These are phyloP conservation scores for Sclerotinia borealis DNA, from an alignment of 2,329 filamentous ascomycete species.

Conservation along the genomic window DNA sequence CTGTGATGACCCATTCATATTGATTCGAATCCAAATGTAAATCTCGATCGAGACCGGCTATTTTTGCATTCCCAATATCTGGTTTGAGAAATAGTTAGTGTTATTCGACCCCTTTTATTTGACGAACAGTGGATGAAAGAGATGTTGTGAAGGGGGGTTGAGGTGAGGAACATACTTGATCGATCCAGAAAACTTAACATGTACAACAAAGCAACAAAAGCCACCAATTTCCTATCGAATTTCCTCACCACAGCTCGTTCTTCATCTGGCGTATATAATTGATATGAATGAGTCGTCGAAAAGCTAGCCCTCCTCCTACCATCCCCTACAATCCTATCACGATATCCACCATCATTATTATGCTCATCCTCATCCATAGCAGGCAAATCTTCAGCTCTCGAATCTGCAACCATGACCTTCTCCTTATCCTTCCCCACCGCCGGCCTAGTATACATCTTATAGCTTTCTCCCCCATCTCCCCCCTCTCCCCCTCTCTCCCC, in stretches of 20 bases:
- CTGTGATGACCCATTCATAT: slow-evolving; percentile 56
- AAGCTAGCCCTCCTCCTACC: slow-evolving; percentile 24
- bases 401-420: background rate
- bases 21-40: slow-evolving; percentile 44
- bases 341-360: background rate
- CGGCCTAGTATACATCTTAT: slow-evolving; percentile 17
- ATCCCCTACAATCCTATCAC: slow-evolving; percentile 11
- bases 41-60: slow-evolving; percentile 58
- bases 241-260: slow-evolving; percentile 65
- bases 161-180: slow-evolving; percentile 65
- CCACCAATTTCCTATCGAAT: slow-evolving; percentile 70
- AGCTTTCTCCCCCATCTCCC: slow-evolving; percentile 20
- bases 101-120: background rate
- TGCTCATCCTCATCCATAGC: slow-evolving; percentile 5
- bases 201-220: slow-evolving; percentile 78
- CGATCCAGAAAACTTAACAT: slow-evolving; percentile 81
- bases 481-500: background rate
- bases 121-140: background rate
- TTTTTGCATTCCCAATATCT: slow-evolving; percentile 59
- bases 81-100: background rate
- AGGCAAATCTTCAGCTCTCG: background rate
- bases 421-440: slow-evolving; percentile 14
- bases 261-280: slow-evolving; percentile 60
- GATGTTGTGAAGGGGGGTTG: background rate
- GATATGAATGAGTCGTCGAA: slow-evolving; percentile 38